phyloP scores from a whole-genome alignment of 768 basidiomycete genomes.

The Peribolospora kevripleyi region DNA sequence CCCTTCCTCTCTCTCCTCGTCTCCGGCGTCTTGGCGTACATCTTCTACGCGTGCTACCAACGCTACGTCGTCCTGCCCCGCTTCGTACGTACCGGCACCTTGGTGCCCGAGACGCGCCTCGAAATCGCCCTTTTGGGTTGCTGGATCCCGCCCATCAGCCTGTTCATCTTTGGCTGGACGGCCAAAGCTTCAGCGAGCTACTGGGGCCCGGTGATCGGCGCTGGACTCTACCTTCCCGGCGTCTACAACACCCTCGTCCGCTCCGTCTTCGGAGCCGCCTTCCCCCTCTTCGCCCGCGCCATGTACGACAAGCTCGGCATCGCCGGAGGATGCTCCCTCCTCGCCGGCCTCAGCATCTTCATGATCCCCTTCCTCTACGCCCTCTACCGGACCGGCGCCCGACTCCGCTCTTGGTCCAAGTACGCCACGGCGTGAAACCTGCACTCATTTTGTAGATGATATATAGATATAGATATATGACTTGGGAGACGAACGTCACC shows the following conservation, averaged over 20 bases:
- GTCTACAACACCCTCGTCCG: constrained; percentile 21
- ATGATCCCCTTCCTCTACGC: constrained; percentile 17
- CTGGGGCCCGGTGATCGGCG: constrained; percentile 10
- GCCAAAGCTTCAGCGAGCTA: constrained; percentile 11
- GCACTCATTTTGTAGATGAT: no score
- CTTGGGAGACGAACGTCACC: no score
- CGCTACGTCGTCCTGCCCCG: background rate
- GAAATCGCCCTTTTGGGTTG: constrained; percentile 5
- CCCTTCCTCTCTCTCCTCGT: constrained; percentile 16
- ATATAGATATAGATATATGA: no score
- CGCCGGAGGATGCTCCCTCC: constrained; percentile 16
- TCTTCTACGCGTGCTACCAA: constrained; percentile 8
- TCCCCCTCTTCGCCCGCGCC: constrained; percentile 16
- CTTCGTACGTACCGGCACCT: background rate
- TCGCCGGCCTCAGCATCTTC: constrained; percentile 17
- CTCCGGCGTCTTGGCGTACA: constrained; percentile 5
- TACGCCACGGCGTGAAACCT: no score
- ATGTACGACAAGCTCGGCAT: constrained; percentile 17
- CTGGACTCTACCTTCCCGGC: constrained; percentile 5
- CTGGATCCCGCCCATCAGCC: constrained; percentile 10
- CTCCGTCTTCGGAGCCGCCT: constrained; percentile 12
- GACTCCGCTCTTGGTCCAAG: no score
- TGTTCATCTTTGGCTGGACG: constrained; percentile 18
- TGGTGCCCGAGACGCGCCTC: constrained; percentile 6
- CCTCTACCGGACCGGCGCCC: no score